These are phyloP conservation scores for Ophiostoma tasmaniense DNA, from an alignment of 2,329 filamentous ascomycete genomes.

Conservation along the genomic window DNA sequence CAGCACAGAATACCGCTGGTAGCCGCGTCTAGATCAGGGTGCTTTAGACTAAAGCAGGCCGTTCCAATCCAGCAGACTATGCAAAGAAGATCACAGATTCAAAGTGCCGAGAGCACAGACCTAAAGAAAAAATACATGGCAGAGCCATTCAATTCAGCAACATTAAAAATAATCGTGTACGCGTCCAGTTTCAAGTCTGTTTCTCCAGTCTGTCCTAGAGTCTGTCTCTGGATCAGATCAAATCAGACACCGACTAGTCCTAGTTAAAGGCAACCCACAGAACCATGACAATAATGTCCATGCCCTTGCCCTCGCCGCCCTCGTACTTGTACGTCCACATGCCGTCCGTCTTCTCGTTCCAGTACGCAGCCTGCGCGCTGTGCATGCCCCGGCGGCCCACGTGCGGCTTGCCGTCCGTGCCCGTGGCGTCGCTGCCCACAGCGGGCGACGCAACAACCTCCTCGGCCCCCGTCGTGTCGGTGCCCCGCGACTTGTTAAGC, in stretches of 20 bases:
- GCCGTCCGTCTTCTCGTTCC: constrained; percentile 84
- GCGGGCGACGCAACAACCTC: constrained; percentile 45
- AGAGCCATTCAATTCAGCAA: no score
- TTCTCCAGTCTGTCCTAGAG: no score
- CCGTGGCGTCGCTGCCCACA: constrained; percentile 37
- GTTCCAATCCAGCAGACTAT: no score
- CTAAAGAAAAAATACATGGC: no score
- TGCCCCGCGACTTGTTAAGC: constrained; percentile 52
- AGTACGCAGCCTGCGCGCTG: constrained; percentile 75
- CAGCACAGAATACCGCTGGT: not conserved
- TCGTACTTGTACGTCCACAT: constrained; percentile 88
- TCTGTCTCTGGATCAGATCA: not conserved
- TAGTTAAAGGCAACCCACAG: constrained; percentile 61
- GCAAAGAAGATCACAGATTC: no score
- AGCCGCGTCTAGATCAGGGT: not conserved
- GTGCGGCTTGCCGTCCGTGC: constrained; percentile 58
- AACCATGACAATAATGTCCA: constrained; percentile 62
- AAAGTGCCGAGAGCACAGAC: no score
- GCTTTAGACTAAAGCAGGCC: not conserved
- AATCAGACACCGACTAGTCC: not conserved
- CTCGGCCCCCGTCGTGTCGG: constrained; percentile 36
- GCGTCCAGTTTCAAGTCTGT: no score
- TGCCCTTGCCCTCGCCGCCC: constrained; percentile 54
- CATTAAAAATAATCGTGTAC: no score
- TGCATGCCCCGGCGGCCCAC: constrained; percentile 86